Base-by-base conservation (phyloP, 352 stramenopile species). In the Phytophthora chlamydospora region DNA sequence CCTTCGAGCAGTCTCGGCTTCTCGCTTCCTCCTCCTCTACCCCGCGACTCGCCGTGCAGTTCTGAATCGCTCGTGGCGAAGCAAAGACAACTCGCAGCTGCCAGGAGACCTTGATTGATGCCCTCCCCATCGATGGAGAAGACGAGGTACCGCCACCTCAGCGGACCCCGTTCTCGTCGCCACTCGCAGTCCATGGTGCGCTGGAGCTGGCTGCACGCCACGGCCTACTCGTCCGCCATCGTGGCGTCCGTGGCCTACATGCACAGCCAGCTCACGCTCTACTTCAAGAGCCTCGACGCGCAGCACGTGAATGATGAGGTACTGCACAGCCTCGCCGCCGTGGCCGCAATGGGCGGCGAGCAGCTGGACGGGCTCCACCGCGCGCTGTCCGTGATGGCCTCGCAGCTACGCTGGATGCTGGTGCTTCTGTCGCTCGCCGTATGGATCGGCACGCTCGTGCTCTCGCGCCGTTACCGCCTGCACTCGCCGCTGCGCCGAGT, bases 191-290 rank as follows among this genome's bases (percentile, higher is more conserved):
- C 58, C 10, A 56, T 79, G 29, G 54, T 76, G 50, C 71, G 62
- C n/a, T 92, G 83, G 83, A 92, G 71, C 58, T 92, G 83, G 83
- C 66, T 90, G 54, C 75, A 88, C 32, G 83, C 83, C 6, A 92
- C 78, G 11, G 71, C 80, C 35, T 90, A 82, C 65, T 88, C 78
- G 19, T 85, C 68, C 6, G 78, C 75, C n/a, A 66, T 92, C 48
- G 80, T 90, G 19, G 79, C 78, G 46, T 88, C 80, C 38, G 58
- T 78, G n/a, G 78, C 77, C 45, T 92, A 92, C 66, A 80, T 89
- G 64, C 80, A 92, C 67, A 68, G 52, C 11, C 73, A 78, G 42
- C 64, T 89, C 14, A 72, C 48, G 13, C 36, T 68, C 29, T 85
- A 83, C 61, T 76, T 80, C 49, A 65, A 73, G 35, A 76, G 52